Evolutionary conservation across 2,329 filamentous ascomycete species (phyloP).

Genomic region (Fusarium newnesense): DNA sequence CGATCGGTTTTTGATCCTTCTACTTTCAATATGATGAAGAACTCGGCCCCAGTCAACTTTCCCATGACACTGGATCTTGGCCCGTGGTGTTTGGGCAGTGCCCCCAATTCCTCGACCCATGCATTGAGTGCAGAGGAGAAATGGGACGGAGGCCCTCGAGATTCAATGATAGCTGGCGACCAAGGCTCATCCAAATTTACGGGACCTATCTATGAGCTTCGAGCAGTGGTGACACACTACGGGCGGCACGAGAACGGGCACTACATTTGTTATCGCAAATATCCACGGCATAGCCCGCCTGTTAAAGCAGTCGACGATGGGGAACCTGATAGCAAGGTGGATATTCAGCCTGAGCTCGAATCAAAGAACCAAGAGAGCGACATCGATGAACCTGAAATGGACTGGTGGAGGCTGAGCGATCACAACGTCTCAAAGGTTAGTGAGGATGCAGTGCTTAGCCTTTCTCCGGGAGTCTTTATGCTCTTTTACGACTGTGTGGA

Average conservation of each 20-base stretch:
- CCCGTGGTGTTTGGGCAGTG: constrained; percentile 83
- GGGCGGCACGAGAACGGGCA: constrained; percentile 95
- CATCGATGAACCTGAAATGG: constrained; percentile 53
- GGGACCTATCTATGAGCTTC: constrained; percentile 77
- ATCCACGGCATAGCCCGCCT: constrained; percentile 54
- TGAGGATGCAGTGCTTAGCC: constrained; percentile 77
- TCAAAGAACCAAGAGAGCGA: constrained; percentile 16
- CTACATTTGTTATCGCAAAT: constrained; percentile 89
- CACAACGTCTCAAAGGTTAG: constrained; percentile 81
- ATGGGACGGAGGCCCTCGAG: constrained; percentile 75
- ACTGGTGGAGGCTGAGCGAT: constrained; percentile 94
- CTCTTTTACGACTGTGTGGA: constrained; percentile 89
- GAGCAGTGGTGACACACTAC: constrained; percentile 87
- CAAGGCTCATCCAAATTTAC: constrained; percentile 60
- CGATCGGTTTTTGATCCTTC: constrained; percentile 89
- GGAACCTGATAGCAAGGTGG: constrained; percentile 29
- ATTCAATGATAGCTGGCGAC: constrained; percentile 77
- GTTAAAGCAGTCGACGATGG: constrained; percentile 4
- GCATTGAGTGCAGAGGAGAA: constrained; percentile 60
- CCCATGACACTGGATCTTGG: constrained; percentile 79
- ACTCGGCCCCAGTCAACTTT: constrained; percentile 81
- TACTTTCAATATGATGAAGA: constrained; percentile 84
- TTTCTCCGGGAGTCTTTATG: constrained; percentile 89
- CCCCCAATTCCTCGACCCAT: constrained; percentile 1
- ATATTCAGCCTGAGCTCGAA: background rate